A percentile compares a stretch with the other conserved stretches of the same genome.
phyloP scores from a whole-genome alignment of 768 basidiomycete species.

The Leccinellum rugosiceps region DNA sequence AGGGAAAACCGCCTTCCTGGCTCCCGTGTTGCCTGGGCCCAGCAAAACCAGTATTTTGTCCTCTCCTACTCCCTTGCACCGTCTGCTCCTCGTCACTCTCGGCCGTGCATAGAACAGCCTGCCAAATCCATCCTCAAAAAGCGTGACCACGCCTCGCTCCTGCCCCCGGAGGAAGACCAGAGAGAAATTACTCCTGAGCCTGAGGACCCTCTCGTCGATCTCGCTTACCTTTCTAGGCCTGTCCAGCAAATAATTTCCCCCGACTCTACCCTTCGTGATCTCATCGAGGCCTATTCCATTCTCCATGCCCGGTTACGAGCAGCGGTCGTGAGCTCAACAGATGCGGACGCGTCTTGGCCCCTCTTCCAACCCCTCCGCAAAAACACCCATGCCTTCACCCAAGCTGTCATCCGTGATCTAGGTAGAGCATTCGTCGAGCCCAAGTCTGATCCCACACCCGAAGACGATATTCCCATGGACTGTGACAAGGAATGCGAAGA shows the following conservation, averaged over 20 bases:
- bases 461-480: constrained; percentile 23
- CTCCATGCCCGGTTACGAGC: constrained; percentile 63
- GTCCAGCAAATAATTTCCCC: constrained; percentile 55
- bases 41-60: constrained; percentile 46
- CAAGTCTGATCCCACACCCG: constrained; percentile 14
- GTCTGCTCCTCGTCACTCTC: constrained; percentile 22
- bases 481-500: constrained; percentile 24
- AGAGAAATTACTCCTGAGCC: constrained; percentile 81
- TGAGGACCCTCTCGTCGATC: constrained; percentile 57
- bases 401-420: constrained; percentile 66
- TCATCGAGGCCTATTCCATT: constrained; percentile 73
- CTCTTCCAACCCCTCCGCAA: constrained; percentile 68
- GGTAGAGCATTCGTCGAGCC: constrained; percentile 64
- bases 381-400: constrained; percentile 47
- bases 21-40: constrained; percentile 50
- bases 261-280: constrained; percentile 47
- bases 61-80: constrained; percentile 32
- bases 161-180: constrained; percentile 39
- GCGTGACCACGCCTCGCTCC: constrained; percentile 30
- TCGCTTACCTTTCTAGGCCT: constrained; percentile 63
- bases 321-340: constrained; percentile 38
- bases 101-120: constrained; percentile 43
- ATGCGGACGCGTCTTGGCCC: constrained; percentile 63
- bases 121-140: constrained; percentile 72
- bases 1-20: constrained; percentile 47